Evolutionary conservation across 2,329 filamentous ascomycete genomes (phyloP).

Genomic region (Colletotrichum noveboracense): DNA sequence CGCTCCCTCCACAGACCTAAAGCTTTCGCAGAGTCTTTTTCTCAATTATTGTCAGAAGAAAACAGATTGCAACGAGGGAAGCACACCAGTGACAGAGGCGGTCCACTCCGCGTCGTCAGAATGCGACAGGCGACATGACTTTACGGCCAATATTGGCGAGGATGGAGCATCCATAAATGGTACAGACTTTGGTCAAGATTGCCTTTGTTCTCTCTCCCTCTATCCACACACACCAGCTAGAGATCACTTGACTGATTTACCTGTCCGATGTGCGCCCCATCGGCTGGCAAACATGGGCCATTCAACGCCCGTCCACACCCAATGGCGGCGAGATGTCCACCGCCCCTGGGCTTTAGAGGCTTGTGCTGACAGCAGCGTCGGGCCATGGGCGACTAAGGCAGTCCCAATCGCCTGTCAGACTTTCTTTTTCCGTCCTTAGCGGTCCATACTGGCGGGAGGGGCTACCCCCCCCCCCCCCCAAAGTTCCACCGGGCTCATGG

Average conservation of each 20-base stretch:
- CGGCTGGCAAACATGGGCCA: neutral
- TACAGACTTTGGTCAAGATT: neutral
- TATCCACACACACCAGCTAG: conserved; percentile 12
- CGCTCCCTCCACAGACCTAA: neutral
- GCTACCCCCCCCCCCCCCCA: neutral
- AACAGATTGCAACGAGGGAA: neutral
- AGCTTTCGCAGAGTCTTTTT: neutral
- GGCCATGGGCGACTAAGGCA: conserved; percentile 9
- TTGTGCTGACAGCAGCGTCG: conserved; percentile 15
- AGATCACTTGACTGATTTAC: conserved; percentile 20
- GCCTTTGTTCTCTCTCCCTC: conserved; percentile 1
- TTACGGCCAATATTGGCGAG: neutral
- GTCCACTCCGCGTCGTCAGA: neutral
- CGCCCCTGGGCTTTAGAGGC: conserved; percentile 12
- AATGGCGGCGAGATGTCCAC: neutral
- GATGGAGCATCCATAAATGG: neutral
- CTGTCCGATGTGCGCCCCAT: conserved; percentile 3
- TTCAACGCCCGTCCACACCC: neutral
- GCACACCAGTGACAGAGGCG: neutral
- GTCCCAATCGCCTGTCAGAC: conserved; percentile 21
- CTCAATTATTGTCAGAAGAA: neutral
- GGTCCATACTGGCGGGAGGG: conserved; percentile 24
- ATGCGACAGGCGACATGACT: neutral
- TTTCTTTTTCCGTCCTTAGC: conserved; percentile 25
- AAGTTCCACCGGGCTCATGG: conserved; percentile 16